Conservation (phyloP, 176 grass and related monocot species). For the Miscanthus lutarioriparius region DNA sequence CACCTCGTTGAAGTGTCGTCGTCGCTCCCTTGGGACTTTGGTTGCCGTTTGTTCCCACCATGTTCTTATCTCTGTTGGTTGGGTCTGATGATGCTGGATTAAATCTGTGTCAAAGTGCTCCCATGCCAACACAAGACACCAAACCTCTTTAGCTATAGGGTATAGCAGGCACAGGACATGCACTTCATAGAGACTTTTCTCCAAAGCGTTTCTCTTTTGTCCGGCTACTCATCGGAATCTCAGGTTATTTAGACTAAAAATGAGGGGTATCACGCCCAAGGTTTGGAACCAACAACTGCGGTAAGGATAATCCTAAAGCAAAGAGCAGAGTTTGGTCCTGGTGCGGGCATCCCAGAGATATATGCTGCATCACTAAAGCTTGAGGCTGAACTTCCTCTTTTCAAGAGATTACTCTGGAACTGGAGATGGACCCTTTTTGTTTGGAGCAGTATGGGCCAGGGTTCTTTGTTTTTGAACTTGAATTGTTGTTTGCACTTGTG, state of each 20-base stretch:
- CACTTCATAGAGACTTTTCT: slow-evolving; percentile 85
- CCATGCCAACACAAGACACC: too few species aligned
- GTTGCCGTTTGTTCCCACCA: too few species aligned
- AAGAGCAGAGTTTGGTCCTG: slow-evolving; percentile 69
- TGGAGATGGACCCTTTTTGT: slow-evolving; percentile 94
- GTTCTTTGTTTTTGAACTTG: slow-evolving; percentile 64
- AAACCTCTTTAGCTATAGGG: too few species aligned
- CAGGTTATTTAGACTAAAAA: slow-evolving; percentile 74
- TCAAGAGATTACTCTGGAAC: slow-evolving; percentile 81
- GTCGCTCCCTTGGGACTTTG: too few species aligned
- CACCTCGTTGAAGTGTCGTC: too few species aligned
- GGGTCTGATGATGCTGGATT: too few species aligned
- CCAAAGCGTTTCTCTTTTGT: slow-evolving; percentile 59
- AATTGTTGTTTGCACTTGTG: slow-evolving; percentile 60
- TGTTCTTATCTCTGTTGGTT: too few species aligned
- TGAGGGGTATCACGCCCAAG: slow-evolving; percentile 63
- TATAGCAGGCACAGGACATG: slow-evolving; percentile 31
- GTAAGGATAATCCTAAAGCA: slow-evolving; percentile 75
- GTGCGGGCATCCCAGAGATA: slow-evolving; percentile 84
- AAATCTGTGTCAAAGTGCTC: too few species aligned
- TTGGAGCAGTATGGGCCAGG: slow-evolving; percentile 83
- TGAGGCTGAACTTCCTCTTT: slow-evolving; percentile 75
- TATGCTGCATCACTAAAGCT: slow-evolving; percentile 66
- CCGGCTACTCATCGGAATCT: slow-evolving; percentile 81
- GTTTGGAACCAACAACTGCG: slow-evolving; percentile 55